Base-by-base conservation (phyloP, 179 eudicot species). In the Spergularia azorica region DNA sequence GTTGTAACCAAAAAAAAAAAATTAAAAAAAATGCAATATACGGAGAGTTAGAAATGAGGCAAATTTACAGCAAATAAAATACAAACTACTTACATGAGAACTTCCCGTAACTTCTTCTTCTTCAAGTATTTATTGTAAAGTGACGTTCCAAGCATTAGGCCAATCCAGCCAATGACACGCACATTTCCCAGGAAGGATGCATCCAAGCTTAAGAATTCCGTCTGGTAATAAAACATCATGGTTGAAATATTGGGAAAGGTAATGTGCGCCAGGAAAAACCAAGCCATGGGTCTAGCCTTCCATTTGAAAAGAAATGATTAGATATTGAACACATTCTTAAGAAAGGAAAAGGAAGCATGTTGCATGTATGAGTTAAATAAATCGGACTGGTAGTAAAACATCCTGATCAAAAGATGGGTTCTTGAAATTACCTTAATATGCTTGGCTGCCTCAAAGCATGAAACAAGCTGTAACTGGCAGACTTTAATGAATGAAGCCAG, bases 81-180 rank as follows among this genome's bases (percentile, higher is more conserved):
- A 83, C 6, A 38, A 62, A 70, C 43, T 54, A 78, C 97, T 89
- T 88, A 94, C 98, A 92, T 76, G 65, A 94, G 95, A 79, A 89
- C 89, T 78, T 77, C 82, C 62, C 89, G 85, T 69, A 94, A 73
- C 80, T 83, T 89, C 87, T 90, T 83, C 54, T 78, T 91, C 92
- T 95, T 91, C 67, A 95, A 82, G 85, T 82, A 89, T 55, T 89
- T 93, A 62, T 93, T 93, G 83, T 93, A 95, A 74, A 85, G 78
- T 39, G 87, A 79, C 51, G 98, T 95, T 87, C 98, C 98, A 68
- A 93, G 80, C 97, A 95, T 95, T 79, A 95, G 91, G 79, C 98
- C 92, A 58, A 91, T 74, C 98, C 98, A 93, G 64, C 97, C 97
- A 72, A 93, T 79, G 79, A 93, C 97, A 12, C 97, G 97, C 52